Percentiles rank a stretch among this genome's conserved stretches.
These are phyloP conservation scores for Hymenoscyphus infarciens DNA, from an alignment of 2,329 filamentous ascomycete species.

Conservation along the genomic window DNA sequence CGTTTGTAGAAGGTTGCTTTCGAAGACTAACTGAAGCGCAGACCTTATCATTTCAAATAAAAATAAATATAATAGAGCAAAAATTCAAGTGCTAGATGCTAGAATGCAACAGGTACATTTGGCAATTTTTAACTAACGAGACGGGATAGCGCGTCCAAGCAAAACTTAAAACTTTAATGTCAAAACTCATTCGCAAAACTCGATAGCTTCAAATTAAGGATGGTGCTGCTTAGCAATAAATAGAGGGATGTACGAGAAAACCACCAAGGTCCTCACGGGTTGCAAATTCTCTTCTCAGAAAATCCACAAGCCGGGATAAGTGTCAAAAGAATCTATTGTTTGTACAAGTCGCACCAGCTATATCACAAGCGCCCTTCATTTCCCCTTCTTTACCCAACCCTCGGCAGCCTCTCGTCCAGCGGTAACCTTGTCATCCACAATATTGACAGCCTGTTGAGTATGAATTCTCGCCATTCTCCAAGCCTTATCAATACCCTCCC, in stretches of 20 bases:
- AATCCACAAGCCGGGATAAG: neutral
- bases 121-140: no score
- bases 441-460: constrained; percentile 63
- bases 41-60: no score
- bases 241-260: neutral
- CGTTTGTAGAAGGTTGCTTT: no score
- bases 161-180: no score
- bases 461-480: constrained; percentile 73
- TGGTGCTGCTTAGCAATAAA: neutral
- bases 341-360: constrained; percentile 19
- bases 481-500: constrained; percentile 65
- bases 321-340: constrained; percentile 21
- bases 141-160: no score
- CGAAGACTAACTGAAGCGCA: no score
- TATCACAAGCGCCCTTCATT: constrained; percentile 24
- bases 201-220: neutral
- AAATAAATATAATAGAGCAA: no score
- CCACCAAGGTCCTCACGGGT: neutral
- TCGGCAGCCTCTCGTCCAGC: constrained; percentile 74
- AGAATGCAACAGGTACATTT: no score
- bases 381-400: constrained; percentile 85
- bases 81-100: no score
- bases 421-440: constrained; percentile 77
- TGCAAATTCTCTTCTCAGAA: neutral
- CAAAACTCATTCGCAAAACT: no score